These are phyloP conservation scores for Trametes versicolor DNA, from an alignment of 1,284 basidiomycete genomes.

Conservation along the genomic window DNA sequence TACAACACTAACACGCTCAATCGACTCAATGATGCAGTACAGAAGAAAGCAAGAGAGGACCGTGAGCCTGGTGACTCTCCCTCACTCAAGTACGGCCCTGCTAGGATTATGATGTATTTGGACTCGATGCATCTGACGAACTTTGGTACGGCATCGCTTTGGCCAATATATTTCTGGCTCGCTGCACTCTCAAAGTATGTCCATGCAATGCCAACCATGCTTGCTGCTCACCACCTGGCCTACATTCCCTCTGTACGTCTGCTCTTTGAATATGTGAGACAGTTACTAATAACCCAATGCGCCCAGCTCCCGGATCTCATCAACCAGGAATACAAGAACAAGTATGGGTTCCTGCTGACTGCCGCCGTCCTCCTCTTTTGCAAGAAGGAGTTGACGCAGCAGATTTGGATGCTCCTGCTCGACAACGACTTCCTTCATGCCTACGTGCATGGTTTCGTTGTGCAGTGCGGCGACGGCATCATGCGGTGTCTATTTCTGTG, in stretches of 20 bases:
- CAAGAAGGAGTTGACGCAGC: constrained; percentile 28
- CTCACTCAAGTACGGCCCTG: constrained; percentile 31
- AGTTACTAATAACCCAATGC: too few species aligned
- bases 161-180: constrained; percentile 29
- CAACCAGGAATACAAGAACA: constrained; percentile 2
- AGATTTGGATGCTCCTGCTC: constrained; percentile 36
- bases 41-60: constrained; percentile 19
- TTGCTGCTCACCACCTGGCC: constrained; percentile 38
- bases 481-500: constrained; percentile 32
- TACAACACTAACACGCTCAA: constrained; percentile 35
- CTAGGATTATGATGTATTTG: constrained; percentile 32
- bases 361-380: constrained; percentile 34
- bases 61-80: constrained; percentile 17
- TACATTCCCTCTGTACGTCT: constrained; percentile 44
- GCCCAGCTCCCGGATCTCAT: constrained; percentile 21
- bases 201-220: constrained; percentile 27
- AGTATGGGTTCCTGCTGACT: constrained; percentile 1
- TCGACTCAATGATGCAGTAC: constrained; percentile 27
- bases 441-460: constrained; percentile 43
- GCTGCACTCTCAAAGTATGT: constrained; percentile 39
- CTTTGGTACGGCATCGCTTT: constrained; percentile 34
- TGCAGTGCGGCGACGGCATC: constrained; percentile 36
- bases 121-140: constrained; percentile 26
- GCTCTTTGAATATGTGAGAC: too few species aligned
- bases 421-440: constrained; percentile 41